A percentile compares a stretch with the other conserved stretches of the same genome.
phyloP scores from a whole-genome alignment of 148 eudicot species.

The Camellia japonica region DNA sequence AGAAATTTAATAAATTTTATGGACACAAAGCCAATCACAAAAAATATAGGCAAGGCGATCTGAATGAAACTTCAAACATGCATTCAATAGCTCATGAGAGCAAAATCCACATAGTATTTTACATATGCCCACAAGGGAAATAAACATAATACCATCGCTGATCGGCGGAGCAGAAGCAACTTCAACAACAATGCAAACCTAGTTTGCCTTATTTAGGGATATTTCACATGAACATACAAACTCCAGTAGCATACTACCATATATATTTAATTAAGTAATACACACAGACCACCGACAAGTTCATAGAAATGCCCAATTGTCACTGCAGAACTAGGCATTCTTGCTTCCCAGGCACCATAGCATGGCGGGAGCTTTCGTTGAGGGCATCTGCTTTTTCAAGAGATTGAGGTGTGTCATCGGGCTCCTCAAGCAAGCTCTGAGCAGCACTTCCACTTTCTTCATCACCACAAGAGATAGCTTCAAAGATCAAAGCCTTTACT shows the following conservation, averaged over 20 bases:
- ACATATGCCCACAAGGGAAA: constrained; percentile 13
- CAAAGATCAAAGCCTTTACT: constrained; percentile 60
- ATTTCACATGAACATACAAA: constrained; percentile 14
- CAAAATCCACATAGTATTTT: constrained; percentile 1
- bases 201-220: constrained; percentile 20
- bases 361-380: constrained; percentile 41
- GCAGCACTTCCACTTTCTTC: constrained; percentile 20
- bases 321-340: constrained; percentile 65
- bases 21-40: too few relatives aligned
- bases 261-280: background rate
- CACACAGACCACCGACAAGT: background rate
- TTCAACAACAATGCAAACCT: constrained; percentile 11
- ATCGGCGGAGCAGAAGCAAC: constrained; percentile 4
- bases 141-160: background rate
- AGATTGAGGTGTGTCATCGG: constrained; percentile 33
- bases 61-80: background rate
- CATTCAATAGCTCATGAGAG: constrained; percentile 18
- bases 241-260: background rate
- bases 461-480: constrained; percentile 42
- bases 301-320: constrained; percentile 13
- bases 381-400: constrained; percentile 45
- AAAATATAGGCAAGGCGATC: too few relatives aligned
- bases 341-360: constrained; percentile 56
- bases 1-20: too few relatives aligned
- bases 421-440: constrained; percentile 25